These are phyloP conservation scores for Inga laurina DNA, from an alignment of 306 rosid genomes.

Conservation along the genomic window DNA sequence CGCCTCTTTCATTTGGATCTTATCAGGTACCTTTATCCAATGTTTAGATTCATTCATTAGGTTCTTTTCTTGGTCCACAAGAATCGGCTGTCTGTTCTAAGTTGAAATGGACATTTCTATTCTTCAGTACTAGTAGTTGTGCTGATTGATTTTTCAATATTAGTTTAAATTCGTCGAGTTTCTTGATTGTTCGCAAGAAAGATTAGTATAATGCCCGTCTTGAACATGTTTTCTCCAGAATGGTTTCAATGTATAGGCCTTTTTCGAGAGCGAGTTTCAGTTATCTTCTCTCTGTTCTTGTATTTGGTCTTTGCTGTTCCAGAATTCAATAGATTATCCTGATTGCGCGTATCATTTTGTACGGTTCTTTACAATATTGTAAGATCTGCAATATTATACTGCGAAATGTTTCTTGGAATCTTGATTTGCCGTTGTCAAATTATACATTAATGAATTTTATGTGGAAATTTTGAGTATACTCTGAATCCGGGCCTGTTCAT, in stretches of 20 bases:
- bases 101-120: constrained; percentile 4
- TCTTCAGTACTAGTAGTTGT: neutral
- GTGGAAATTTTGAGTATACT: neutral
- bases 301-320: neutral
- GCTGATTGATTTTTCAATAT: neutral
- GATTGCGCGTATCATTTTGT: neutral
- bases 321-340: neutral
- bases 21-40: constrained; percentile 44
- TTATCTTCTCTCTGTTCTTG: neutral
- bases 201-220: neutral
- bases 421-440: neutral
- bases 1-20: constrained; percentile 24
- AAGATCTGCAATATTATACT: neutral
- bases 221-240: neutral
- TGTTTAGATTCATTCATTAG: neutral
- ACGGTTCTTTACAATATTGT: neutral
- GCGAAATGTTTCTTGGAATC: neutral
- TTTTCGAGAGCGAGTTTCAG: neutral
- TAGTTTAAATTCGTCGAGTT: neutral
- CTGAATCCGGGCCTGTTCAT: neutral
- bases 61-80: neutral
- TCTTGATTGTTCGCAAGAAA: neutral
- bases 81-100: neutral
- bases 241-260: neutral
- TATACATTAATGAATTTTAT: neutral